These are phyloP conservation scores for Penicillium sp. DNA, from an alignment of 2,329 filamentous ascomycete genomes.

Conservation along the genomic window DNA sequence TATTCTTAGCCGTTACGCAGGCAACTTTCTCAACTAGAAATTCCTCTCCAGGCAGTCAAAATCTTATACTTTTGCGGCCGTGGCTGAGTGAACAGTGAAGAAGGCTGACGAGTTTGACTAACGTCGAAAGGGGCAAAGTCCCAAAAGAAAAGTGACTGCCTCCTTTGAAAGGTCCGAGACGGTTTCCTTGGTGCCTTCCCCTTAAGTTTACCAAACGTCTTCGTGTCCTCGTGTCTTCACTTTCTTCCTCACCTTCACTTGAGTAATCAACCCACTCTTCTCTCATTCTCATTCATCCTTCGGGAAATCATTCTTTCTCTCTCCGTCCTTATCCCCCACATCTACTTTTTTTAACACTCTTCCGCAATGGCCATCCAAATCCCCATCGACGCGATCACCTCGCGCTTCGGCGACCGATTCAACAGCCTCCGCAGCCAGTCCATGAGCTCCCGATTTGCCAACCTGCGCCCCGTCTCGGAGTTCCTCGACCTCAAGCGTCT, in stretches of 20 bases:
- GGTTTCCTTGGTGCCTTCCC: background rate
- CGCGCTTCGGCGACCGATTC: slow-evolving; percentile 88
- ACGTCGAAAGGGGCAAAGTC: slow-evolving; percentile 14
- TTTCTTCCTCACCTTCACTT: background rate
- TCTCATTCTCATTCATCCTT: background rate
- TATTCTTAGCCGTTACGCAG: slow-evolving; percentile 7
- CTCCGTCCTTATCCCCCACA: background rate
- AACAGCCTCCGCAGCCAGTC: slow-evolving; percentile 78
- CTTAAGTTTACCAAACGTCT: background rate
- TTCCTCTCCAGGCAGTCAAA: background rate
- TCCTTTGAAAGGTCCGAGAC: background rate
- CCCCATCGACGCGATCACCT: slow-evolving; percentile 87
- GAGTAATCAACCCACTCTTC: background rate
- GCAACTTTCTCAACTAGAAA: background rate
- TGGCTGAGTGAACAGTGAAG: background rate
- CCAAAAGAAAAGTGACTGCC: slow-evolving; percentile 12
- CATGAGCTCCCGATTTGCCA: slow-evolving; percentile 80
- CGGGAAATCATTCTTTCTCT: background rate
- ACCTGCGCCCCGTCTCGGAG: slow-evolving; percentile 85
- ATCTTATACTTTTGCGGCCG: background rate
- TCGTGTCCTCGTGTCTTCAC: background rate
- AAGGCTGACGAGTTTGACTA: slow-evolving; percentile 5
- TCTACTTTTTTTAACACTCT: background rate
- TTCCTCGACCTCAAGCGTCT: slow-evolving; percentile 96
- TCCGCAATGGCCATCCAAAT: slow-evolving; percentile 83